Percentiles rank a stretch among this genome's conserved stretches.
Conservation (phyloP, 805 yeast genomes). For the Maudiozyma turicensis region DNA sequence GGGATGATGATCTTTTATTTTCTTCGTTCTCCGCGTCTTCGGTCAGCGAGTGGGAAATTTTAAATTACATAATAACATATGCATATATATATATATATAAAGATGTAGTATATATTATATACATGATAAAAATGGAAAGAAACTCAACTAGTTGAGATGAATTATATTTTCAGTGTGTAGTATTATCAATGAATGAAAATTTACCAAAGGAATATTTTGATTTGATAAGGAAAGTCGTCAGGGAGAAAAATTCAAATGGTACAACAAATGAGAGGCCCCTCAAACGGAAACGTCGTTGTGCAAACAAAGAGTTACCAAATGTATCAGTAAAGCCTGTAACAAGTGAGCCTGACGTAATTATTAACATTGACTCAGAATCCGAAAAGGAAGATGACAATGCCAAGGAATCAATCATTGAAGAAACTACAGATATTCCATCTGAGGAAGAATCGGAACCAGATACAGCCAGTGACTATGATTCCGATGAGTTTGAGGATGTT, state of each 20-base stretch:
- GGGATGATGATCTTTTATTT: too few relatives aligned
- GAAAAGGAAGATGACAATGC: neutral
- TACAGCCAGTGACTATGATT: slow-evolving; percentile 14
- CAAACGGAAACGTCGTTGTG: slow-evolving; percentile 7
- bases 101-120: too few relatives aligned
- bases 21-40: too few relatives aligned
- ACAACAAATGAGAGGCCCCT: slow-evolving; percentile 6
- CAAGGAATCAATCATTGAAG: neutral
- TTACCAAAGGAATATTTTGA: slow-evolving; percentile 27
- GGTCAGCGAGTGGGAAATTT: too few relatives aligned
- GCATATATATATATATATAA: too few relatives aligned
- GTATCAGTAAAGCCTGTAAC: neutral
- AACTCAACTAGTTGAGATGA: neutral
- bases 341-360: neutral
- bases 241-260: slow-evolving; percentile 12
- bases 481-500: slow-evolving; percentile 22
- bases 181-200: slow-evolving; percentile 13
- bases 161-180: neutral
- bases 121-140: too few relatives aligned
- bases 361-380: neutral
- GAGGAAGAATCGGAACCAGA: neutral
- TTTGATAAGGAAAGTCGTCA: slow-evolving; percentile 21
- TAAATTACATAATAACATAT: too few relatives aligned
- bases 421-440: neutral
- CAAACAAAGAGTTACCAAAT: neutral